Conservation (phyloP, 116 monocot species). For the Papilionanthe hybrid region DNA sequence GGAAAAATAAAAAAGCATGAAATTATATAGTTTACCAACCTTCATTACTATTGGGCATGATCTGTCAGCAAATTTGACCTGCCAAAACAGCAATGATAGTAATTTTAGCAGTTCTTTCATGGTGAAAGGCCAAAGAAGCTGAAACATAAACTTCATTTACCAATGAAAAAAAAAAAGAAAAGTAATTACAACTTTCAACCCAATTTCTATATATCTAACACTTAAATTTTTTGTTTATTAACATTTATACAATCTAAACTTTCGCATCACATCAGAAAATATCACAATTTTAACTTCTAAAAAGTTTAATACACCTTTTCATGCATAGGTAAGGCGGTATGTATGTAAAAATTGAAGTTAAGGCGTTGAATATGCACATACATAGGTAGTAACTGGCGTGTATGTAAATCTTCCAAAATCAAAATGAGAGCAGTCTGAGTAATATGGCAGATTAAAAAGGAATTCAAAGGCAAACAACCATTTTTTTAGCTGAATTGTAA, state of each 20-base stretch:
- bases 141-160: not conserved
- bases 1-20: not conserved
- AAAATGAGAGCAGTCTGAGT: not conserved
- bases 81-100: conserved; percentile 9
- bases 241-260: too few relatives aligned
- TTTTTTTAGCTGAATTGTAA: not conserved
- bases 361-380: too few relatives aligned
- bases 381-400: too few relatives aligned
- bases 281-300: too few relatives aligned
- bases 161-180: too few relatives aligned
- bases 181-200: not conserved
- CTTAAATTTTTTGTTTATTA: too few relatives aligned
- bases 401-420: too few relatives aligned
- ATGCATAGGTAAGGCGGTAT: too few relatives aligned
- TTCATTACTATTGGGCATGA: conserved; percentile 47
- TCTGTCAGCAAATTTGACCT: conserved; percentile 40
- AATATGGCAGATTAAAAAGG: not conserved
- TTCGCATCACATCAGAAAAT: too few relatives aligned
- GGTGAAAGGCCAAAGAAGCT: not conserved
- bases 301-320: too few relatives aligned
- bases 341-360: too few relatives aligned
- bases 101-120: not conserved
- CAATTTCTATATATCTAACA: not conserved
- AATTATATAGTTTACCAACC: conserved; percentile 18
- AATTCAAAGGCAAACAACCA: not conserved